Evolutionary conservation across 805 yeast genomes (phyloP).

Genomic region (Saccharomycopsis microspora): DNA sequence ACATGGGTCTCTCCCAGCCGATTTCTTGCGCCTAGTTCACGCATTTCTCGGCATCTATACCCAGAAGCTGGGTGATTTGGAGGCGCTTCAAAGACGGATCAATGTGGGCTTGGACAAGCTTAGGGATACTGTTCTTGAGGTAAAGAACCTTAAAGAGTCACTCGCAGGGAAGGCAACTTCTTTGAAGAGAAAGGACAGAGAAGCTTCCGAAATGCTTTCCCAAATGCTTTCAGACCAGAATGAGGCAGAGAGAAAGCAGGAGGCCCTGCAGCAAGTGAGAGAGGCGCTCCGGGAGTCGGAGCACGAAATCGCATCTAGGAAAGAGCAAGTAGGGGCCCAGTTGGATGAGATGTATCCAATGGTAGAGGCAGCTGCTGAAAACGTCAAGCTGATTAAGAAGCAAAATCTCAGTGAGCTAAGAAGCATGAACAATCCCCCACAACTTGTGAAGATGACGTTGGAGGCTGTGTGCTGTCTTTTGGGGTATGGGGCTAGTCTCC

Average conservation of each 20-base stretch:
- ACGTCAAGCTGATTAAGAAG: conserved; percentile 84
- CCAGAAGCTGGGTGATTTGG: conserved; percentile 36
- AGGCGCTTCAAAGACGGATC: conserved; percentile 60
- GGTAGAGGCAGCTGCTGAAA: conserved; percentile 49
- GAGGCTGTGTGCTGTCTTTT: conserved; percentile 82
- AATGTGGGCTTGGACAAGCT: conserved; percentile 64
- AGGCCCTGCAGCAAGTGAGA: conserved; percentile 70
- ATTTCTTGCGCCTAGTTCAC: conserved; percentile 38
- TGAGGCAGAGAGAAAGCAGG: conserved; percentile 85
- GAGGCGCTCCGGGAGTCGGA: conserved; percentile 61
- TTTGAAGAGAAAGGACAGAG: conserved; percentile 45
- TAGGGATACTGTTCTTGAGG: conserved; percentile 66
- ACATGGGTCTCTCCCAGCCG: conserved; percentile 34
- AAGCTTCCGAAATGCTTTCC: conserved; percentile 62
- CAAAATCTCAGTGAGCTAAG: conserved; percentile 84
- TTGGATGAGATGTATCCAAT: conserved; percentile 68
- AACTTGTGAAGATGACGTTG: conserved; percentile 69
- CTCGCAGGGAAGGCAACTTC: conserved; percentile 41
- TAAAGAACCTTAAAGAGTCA: conserved; percentile 42
- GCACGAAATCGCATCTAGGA: conserved; percentile 40
- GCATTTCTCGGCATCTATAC: conserved; percentile 33
- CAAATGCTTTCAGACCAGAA: conserved; percentile 76
- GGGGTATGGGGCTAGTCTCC: conserved; percentile 46
- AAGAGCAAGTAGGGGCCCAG: conserved; percentile 44
- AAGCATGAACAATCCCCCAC: conserved; percentile 87